A percentile compares a stretch with the other conserved stretches of the same genome.
These are phyloP conservation scores for Phytomonas sp. DNA, from an alignment of 208 protist genomes.

Conservation along the genomic window DNA sequence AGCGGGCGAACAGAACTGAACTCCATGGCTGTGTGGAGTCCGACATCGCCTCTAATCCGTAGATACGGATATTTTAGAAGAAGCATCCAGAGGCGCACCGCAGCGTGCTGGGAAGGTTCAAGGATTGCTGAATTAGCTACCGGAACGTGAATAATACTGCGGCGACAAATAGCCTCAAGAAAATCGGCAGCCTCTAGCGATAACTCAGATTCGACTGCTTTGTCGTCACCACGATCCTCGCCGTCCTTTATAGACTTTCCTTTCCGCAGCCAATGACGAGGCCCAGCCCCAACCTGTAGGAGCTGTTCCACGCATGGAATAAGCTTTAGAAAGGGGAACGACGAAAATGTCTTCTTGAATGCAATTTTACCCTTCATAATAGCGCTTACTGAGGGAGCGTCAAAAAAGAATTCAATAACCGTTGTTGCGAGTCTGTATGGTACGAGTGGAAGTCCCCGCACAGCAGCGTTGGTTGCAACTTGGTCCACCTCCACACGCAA, in stretches of 20 bases:
- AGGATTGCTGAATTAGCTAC: neutral
- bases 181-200: conserved; percentile 29
- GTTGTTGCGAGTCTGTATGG: conserved; percentile 16
- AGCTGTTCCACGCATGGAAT: conserved; percentile 14
- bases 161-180: conserved; percentile 44
- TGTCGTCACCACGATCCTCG: neutral
- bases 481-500: conserved; percentile 11
- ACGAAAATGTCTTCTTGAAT: conserved; percentile 13
- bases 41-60: conserved; percentile 22
- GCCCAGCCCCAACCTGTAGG: neutral
- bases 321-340: conserved; percentile 17
- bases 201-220: neutral
- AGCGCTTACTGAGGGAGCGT: conserved; percentile 9
- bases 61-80: conserved; percentile 67
- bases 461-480: neutral
- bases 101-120: conserved; percentile 19
- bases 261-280: neutral
- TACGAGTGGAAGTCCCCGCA: neutral
- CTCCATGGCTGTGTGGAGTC: neutral
- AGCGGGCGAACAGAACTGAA: conserved; percentile 22
- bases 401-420: conserved; percentile 39
- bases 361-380: neutral
- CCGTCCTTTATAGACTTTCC: neutral
- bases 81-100: conserved; percentile 30
- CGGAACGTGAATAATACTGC: conserved; percentile 8